These are phyloP conservation scores for Cutaneotrichosporon cavernicola DNA, from an alignment of 1,284 basidiomycete genomes.

Conservation along the genomic window DNA sequence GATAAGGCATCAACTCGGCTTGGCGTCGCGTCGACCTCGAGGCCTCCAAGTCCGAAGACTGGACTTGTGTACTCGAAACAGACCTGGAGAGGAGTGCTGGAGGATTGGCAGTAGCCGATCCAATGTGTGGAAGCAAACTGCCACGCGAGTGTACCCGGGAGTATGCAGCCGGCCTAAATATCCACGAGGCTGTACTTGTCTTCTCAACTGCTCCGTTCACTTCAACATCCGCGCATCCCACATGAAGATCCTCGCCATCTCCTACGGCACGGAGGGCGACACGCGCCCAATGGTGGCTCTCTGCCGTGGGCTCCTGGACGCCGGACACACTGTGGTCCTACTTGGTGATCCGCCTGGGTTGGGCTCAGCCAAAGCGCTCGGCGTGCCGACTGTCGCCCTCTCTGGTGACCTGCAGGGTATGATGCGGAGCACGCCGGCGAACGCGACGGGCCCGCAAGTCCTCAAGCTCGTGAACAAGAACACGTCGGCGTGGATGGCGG, in stretches of 20 bases:
- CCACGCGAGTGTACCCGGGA: no score
- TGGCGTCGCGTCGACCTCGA: no score
- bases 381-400: neutral
- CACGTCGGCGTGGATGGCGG: neutral
- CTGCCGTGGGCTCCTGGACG: slow-evolving; percentile 6
- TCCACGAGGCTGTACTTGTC: no score
- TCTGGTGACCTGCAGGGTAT: neutral
- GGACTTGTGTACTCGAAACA: no score
- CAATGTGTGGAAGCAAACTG: no score
- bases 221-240: neutral
- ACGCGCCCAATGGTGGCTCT: slow-evolving; percentile 2
- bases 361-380: neutral
- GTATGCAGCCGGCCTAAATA: no score
- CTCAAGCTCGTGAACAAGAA: neutral
- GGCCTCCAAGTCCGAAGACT: no score
- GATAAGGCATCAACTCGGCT: no score
- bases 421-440: neutral
- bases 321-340: slow-evolving; percentile 1
- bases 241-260: slow-evolving; percentile 9
- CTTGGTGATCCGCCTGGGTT: neutral
- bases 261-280: slow-evolving; percentile 9
- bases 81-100: no score
- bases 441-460: neutral
- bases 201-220: neutral
- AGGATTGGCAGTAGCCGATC: no score